These are phyloP conservation scores for Cryptosporidium bovis DNA, from an alignment of 169 alveolate genomes.

Conservation along the genomic window DNA sequence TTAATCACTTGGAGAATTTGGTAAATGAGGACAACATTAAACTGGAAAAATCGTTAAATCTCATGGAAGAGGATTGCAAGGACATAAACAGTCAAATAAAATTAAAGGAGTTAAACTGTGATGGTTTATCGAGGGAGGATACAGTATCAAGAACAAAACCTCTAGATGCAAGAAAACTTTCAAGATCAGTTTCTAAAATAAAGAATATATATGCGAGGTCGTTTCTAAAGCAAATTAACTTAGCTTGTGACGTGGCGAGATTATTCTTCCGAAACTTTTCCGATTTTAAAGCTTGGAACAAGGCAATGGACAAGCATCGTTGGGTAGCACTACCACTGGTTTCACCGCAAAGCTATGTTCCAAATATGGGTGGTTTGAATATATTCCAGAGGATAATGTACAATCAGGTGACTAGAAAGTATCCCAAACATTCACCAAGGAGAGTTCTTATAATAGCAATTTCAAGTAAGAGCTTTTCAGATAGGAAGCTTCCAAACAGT, in stretches of 20 bases:
- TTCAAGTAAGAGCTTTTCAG: constrained; percentile 5
- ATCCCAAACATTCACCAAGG: constrained; percentile 45
- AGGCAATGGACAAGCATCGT: constrained; percentile 69
- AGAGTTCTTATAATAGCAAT: constrained; percentile 50
- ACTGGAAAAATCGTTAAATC: not conserved
- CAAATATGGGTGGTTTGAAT: constrained; percentile 66
- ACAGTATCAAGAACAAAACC: constrained; percentile 13
- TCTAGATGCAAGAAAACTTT: constrained; percentile 33
- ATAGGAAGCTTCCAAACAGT: constrained; percentile 44
- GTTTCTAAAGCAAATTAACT: constrained; percentile 33
- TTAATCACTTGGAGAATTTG: constrained; percentile 15
- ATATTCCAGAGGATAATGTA: constrained; percentile 40
- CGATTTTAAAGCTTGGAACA: constrained; percentile 68
- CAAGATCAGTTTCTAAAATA: constrained; percentile 36
- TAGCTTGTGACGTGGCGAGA: constrained; percentile 42
- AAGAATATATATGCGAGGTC: constrained; percentile 33
- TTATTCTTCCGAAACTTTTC: constrained; percentile 34
- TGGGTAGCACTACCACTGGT: constrained; percentile 73
- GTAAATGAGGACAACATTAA: constrained; percentile 14
- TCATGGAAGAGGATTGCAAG: constrained; percentile 39
- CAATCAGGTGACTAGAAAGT: constrained; percentile 28
- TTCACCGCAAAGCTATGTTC: constrained; percentile 61
- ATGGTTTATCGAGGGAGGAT: not conserved
- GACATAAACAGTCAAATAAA: constrained; percentile 38
- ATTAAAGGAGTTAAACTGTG: constrained; percentile 48